Conservation (phyloP, 345 rosid genomes). For the Dipteronia sinensis region DNA sequence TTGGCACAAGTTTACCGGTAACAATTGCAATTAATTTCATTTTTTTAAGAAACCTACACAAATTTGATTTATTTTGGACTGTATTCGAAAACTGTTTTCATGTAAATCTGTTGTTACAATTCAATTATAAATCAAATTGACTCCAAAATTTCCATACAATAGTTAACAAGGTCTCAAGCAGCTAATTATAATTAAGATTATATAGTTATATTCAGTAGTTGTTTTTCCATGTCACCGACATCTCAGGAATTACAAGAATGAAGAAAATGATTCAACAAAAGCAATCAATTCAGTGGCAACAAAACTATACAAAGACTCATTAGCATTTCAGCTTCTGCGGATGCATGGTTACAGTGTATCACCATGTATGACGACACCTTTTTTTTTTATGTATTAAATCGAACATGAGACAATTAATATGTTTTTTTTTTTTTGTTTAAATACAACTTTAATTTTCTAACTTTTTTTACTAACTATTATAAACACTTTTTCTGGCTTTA, state of each 20-base stretch:
- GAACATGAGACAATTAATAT: too few relatives aligned
- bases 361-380: neutral
- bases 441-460: neutral
- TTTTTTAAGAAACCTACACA: neutral
- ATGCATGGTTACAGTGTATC: conserved; percentile 51
- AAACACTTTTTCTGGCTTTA: neutral
- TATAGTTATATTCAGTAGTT: neutral
- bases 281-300: conserved; percentile 13
- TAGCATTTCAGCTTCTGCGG: conserved; percentile 60
- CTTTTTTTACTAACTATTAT: neutral
- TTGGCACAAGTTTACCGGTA: conserved; percentile 49
- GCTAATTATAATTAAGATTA: too few relatives aligned
- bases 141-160: too few relatives aligned
- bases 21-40: neutral
- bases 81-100: too few relatives aligned
- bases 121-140: too few relatives aligned
- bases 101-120: too few relatives aligned
- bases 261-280: neutral
- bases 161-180: too few relatives aligned
- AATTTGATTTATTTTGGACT: neutral
- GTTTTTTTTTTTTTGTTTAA: too few relatives aligned
- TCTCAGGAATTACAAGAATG: conserved; percentile 36
- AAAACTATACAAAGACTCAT: conserved; percentile 50
- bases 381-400: too few relatives aligned
- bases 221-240: neutral